Conservation (phyloP, 257 asterid species). For the Mentha longifolia region DNA sequence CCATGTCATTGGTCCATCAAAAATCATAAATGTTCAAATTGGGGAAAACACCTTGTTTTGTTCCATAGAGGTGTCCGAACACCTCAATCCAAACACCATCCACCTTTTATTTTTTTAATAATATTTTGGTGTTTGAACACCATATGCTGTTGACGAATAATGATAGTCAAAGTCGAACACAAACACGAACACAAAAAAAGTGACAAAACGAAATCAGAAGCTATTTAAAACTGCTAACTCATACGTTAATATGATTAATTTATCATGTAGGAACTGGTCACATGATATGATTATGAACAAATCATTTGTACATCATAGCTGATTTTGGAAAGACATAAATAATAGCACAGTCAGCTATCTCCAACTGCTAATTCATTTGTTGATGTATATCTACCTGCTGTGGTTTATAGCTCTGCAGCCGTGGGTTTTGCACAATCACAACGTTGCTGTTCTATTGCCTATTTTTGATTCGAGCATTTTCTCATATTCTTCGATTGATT, state of each 20-base stretch:
- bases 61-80: too few species aligned
- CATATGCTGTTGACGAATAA: too few species aligned
- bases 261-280: background rate
- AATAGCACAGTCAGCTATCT: background rate
- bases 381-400: constrained; percentile 23
- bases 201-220: too few species aligned
- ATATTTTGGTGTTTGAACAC: too few species aligned
- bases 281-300: background rate
- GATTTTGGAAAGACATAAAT: background rate
- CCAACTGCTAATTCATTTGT: background rate
- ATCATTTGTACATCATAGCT: background rate
- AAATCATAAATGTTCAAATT: too few species aligned
- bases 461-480: constrained; percentile 81
- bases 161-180: background rate
- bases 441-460: constrained; percentile 37
- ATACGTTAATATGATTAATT: background rate
- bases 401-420: background rate
- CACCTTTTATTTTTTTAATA: too few species aligned
- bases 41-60: too few species aligned
- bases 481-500: constrained; percentile 87
- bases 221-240: background rate
- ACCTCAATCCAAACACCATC: too few species aligned
- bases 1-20: too few species aligned
- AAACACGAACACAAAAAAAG: background rate
- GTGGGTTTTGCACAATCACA: constrained; percentile 20